Evolutionary conservation across 805 yeast genomes (phyloP).

Genomic region (Candida corydali): DNA sequence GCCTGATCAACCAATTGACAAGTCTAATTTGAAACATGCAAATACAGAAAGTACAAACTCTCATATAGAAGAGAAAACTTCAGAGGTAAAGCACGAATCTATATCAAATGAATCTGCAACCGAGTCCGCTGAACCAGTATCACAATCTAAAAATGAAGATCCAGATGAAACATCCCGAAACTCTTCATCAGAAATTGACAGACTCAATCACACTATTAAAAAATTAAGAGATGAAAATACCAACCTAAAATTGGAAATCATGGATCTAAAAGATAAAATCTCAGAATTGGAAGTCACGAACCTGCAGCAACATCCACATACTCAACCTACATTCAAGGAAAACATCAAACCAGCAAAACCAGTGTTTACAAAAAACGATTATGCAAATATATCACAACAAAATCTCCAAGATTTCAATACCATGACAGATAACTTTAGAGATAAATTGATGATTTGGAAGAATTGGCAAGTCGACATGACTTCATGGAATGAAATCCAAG

Average conservation of each 20-base stretch:
- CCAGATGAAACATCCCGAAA: too few relatives aligned
- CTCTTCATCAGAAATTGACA: not conserved
- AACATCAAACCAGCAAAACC: conserved; percentile 23
- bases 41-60: too few relatives aligned
- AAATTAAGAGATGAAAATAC: conserved; percentile 39
- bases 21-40: conserved; percentile 6
- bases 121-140: not conserved
- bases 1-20: conserved; percentile 5
- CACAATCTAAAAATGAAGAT: not conserved
- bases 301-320: not conserved
- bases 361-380: conserved; percentile 24
- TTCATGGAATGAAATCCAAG: conserved; percentile 68
- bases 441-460: conserved; percentile 67
- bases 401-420: conserved; percentile 12
- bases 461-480: conserved; percentile 88
- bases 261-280: conserved; percentile 36
- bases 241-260: conserved; percentile 33
- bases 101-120: not conserved
- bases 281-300: conserved; percentile 24
- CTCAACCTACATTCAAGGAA: not conserved
- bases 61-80: conserved; percentile 1
- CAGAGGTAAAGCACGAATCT: conserved; percentile 8
- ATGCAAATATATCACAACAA: conserved; percentile 25
- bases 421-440: conserved; percentile 48
- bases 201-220: conserved; percentile 22